These are phyloP conservation scores for Suillus spraguei DNA, from an alignment of 768 basidiomycete genomes.

Conservation along the genomic window DNA sequence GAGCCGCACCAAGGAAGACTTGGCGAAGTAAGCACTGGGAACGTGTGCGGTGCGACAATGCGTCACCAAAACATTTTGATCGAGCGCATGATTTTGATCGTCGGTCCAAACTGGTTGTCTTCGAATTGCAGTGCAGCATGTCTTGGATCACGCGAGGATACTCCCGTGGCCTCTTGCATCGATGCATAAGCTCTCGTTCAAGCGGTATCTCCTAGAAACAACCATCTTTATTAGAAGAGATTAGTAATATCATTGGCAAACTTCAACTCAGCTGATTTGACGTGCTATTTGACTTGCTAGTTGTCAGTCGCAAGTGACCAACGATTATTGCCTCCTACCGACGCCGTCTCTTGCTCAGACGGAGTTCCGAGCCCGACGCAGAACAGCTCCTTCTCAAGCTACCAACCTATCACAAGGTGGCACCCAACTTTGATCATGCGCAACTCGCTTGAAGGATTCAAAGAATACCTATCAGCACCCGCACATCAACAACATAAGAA, in stretches of 20 bases:
- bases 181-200: background rate
- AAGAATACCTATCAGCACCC: background rate
- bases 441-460: background rate
- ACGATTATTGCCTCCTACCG: background rate
- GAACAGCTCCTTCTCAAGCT: background rate
- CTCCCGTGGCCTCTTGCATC: background rate
- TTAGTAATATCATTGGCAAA: background rate
- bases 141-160: background rate
- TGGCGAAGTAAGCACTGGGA: background rate
- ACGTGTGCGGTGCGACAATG: background rate
- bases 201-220: background rate
- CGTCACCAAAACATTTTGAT: background rate
- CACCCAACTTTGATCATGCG: background rate
- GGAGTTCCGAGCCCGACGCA: constrained; percentile 3
- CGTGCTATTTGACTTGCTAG: background rate
- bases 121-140: background rate
- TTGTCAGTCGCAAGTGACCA: background rate
- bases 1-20: background rate
- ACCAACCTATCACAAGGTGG: background rate
- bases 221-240: background rate
- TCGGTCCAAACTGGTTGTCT: background rate
- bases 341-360: background rate
- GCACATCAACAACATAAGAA: background rate
- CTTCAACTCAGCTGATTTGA: background rate
- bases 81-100: too few species aligned